A percentile compares a stretch with the other conserved stretches of the same genome.
phyloP scores from a whole-genome alignment of 2,329 filamentous ascomycete genomes.

The Pyricularia sp. region DNA sequence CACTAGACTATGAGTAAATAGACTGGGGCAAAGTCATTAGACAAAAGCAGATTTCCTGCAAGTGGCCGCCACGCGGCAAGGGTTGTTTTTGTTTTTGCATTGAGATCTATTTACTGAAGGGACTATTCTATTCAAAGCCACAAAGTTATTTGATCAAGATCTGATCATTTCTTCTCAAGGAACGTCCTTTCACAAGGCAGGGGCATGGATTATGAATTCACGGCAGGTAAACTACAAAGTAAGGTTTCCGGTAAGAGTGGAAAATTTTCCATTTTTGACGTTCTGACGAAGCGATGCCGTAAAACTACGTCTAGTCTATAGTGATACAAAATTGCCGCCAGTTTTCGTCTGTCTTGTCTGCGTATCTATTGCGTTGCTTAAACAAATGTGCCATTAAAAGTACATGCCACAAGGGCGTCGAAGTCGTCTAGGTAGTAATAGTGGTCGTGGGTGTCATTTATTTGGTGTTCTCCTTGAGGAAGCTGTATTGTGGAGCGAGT shows the following conservation, averaged over 20 bases:
- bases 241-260: neutral
- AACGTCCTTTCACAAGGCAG: neutral
- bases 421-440: neutral
- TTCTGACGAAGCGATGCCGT: conserved; percentile 5
- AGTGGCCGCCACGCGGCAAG: no score
- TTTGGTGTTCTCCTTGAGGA: conserved; percentile 60
- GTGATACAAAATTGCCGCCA: conserved; percentile 5
- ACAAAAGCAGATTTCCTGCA: no score
- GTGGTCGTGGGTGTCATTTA: conserved; percentile 31
- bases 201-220: no score
- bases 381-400: conserved; percentile 3
- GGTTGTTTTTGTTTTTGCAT: no score
- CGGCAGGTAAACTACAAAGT: neutral
- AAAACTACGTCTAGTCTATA: conserved; percentile 6
- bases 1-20: neutral
- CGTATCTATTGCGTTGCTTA: conserved; percentile 1
- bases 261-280: neutral
- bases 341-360: neutral
- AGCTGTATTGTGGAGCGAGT: conserved; percentile 29
- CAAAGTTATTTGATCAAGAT: no score
- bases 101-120: no score
- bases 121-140: no score
- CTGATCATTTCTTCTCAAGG: neutral
- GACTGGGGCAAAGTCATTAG: no score
- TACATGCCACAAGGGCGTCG: conserved; percentile 3